Evolutionary conservation across 2,329 filamentous ascomycete species (phyloP).

Genomic region (Aspergillus clavatus): DNA sequence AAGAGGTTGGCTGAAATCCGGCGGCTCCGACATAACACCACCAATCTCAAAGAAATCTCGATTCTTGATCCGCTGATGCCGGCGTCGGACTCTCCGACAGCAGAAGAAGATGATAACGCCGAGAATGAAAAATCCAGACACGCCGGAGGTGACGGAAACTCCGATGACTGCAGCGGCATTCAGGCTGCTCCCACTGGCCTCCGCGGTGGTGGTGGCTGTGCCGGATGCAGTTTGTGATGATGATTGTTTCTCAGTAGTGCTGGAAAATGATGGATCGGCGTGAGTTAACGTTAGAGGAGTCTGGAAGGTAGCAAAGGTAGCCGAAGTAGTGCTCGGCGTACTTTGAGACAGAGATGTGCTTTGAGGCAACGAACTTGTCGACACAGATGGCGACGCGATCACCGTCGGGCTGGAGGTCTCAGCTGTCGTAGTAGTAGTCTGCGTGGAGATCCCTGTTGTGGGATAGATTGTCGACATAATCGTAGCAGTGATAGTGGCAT

Average conservation of each 20-base stretch:
- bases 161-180: conserved; percentile 32
- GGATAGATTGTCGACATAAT: conserved; percentile 17
- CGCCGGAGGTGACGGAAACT: conserved; percentile 33
- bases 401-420: background rate
- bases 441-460: conserved; percentile 4
- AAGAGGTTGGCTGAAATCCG: conserved; percentile 25
- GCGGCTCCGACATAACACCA: conserved; percentile 35
- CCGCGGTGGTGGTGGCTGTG: background rate
- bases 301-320: conserved; percentile 13
- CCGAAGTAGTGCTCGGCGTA: conserved; percentile 6
- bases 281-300: conserved; percentile 14
- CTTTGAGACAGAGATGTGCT: conserved; percentile 2
- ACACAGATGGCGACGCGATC: background rate
- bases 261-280: conserved; percentile 5
- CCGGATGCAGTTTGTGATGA: conserved; percentile 6
- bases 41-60: conserved; percentile 36
- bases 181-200: conserved; percentile 15
- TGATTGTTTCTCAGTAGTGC: conserved; percentile 7
- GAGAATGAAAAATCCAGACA: conserved; percentile 33
- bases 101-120: conserved; percentile 30
- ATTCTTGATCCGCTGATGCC: conserved; percentile 17
- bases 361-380: conserved; percentile 2
- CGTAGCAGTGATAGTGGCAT: conserved; percentile 36
- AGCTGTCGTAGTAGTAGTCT: conserved; percentile 5
- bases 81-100: conserved; percentile 26